These are phyloP conservation scores for Trichoderma sp. DNA, from an alignment of 2,329 filamentous ascomycete species.

Conservation along the genomic window DNA sequence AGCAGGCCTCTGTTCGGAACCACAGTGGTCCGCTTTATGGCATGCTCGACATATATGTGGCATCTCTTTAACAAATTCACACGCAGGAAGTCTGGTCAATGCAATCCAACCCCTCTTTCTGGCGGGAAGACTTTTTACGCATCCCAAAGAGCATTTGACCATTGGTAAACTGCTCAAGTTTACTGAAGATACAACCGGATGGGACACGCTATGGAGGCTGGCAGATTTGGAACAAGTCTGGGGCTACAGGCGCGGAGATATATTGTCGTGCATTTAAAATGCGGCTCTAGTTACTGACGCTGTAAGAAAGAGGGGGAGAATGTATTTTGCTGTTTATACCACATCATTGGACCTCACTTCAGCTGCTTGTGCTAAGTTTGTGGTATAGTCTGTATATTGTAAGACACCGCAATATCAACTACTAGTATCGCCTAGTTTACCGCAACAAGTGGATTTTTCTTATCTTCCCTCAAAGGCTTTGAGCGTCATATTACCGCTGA, in stretches of 20 bases:
- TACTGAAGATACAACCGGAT: neutral
- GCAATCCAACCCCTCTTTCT: neutral
- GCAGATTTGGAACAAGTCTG: neutral
- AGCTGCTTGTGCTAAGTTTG: too few species aligned
- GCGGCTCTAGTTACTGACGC: too few species aligned
- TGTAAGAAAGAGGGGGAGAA: too few species aligned
- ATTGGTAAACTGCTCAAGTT: neutral
- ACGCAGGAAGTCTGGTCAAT: neutral
- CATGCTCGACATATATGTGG: neutral
- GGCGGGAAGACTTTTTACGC: neutral
- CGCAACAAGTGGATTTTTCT: neutral
- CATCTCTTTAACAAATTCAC: neutral
- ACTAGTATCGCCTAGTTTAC: neutral
- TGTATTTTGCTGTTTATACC: too few species aligned
- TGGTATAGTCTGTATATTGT: neutral
- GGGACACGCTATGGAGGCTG: neutral
- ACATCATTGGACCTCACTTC: neutral
- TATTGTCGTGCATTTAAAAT: neutral
- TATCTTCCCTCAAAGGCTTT: neutral
- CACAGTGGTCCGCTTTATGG: neutral
- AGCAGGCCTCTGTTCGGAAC: neutral
- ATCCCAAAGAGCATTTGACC: neutral
- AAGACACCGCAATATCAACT: neutral
- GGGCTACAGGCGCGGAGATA: neutral
- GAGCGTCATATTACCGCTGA: neutral